Evolutionary conservation across 306 rosid species (phyloP).

Genomic region (Quercus mongolica): DNA sequence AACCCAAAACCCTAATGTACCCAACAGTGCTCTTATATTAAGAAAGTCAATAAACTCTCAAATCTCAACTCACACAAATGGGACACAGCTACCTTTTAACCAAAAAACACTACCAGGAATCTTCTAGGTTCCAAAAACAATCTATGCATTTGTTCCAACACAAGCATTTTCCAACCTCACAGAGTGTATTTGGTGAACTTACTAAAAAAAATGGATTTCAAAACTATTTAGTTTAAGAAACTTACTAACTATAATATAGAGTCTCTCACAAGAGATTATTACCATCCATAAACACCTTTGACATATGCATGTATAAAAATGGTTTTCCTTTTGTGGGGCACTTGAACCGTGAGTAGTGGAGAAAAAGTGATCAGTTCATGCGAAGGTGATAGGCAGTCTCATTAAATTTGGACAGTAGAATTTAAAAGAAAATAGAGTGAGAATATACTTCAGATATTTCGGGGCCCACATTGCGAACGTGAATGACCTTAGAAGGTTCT

Average conservation of each 20-base stretch:
- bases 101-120: not conserved
- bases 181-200: not conserved
- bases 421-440: not conserved
- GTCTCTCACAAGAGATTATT: not conserved
- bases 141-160: not conserved
- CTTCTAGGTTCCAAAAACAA: not conserved
- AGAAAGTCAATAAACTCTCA: too few species aligned
- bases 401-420: not conserved
- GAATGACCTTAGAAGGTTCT: constrained; percentile 95
- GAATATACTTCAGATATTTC: constrained; percentile 80
- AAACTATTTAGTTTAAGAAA: constrained; percentile 1
- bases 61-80: too few species aligned
- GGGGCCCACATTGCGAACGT: constrained; percentile 94
- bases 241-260: not conserved
- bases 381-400: too few species aligned
- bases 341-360: not conserved
- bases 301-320: not conserved
- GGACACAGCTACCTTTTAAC: too few species aligned
- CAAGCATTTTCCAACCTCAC: not conserved
- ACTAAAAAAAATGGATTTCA: not conserved
- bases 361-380: too few species aligned
- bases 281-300: not conserved
- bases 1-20: too few species aligned
- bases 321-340: not conserved
- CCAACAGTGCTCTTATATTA: too few species aligned